Base-by-base conservation (phyloP, 1,284 basidiomycete species). In the Moesziomyces antarcticus region DNA sequence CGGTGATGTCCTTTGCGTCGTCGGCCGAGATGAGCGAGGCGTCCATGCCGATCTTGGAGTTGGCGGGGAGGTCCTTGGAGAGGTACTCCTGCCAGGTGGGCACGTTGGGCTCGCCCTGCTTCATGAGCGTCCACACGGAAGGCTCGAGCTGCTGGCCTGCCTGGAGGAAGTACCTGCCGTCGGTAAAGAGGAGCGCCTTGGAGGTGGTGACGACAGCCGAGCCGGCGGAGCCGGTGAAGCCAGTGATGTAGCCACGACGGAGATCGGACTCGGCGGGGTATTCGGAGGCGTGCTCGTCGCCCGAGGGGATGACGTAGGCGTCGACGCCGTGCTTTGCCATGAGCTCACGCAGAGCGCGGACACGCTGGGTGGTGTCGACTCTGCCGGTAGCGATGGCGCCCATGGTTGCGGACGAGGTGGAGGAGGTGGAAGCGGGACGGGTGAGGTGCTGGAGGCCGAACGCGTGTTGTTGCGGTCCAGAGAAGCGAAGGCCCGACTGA, bases 141-240 rank as follows among this genome's bases (percentile, higher is more conserved):
- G 80, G 79, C 80, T 96, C 93, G 50, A 99, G 87, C 86, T 99
- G 92, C 78, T 95, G 89, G 63, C 88, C 90, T 0, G 95, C 96
- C 85, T 98, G 96, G 14, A 97, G 86, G 82, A 92, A 97, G 85
- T 98, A 99, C 46, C 96, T 87, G 2, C 95, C 95, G 86, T 97
- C 95, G 1, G 94, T 97, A 84, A 94, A 95, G 49, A 94, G 86
- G 66, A 87, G 90, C 0, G 78, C 82, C 48, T 78, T 62, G 37
- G 58, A 48, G 44, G 57, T 84, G 0, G 93, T 94, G 21, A 97
- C 87, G 49, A 96, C 85, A 16, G 93, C 96, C 76, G 64, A 75
- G 35, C 93, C 95, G 65, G 95, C 94, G 21, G 93, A 96, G 40
- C 95, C 96, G 66, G 89, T 93, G 86, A 98, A 98, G 13, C 93